Percentiles rank a stretch among this genome's conserved stretches.
These are phyloP conservation scores for Mallotus repandus DNA, from an alignment of 441 rosid genomes.

Conservation along the genomic window DNA sequence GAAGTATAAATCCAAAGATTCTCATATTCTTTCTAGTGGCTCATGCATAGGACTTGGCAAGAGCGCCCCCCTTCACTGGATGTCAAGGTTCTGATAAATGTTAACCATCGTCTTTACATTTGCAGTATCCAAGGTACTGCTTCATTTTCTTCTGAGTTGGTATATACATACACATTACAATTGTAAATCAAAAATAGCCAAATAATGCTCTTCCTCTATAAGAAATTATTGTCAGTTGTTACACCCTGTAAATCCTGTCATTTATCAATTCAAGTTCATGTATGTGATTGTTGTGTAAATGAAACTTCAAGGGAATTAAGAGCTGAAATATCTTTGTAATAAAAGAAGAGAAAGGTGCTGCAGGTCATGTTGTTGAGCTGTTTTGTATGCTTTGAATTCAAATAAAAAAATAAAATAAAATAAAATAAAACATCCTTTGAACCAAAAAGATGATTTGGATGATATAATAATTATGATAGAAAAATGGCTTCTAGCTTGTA, in stretches of 20 bases:
- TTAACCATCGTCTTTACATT: not conserved
- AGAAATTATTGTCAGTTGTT: not conserved
- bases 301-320: not conserved
- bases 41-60: not conserved
- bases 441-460: not conserved
- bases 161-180: not conserved
- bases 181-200: conserved; percentile 1
- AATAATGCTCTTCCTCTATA: not conserved
- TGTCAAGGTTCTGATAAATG: not conserved
- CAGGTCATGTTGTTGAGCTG: not conserved
- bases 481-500: not conserved
- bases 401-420: no score
- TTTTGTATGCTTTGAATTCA: not conserved
- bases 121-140: not conserved
- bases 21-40: not conserved
- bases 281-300: conserved; percentile 12
- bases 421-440: not conserved
- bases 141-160: not conserved
- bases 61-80: not conserved
- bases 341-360: not conserved
- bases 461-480: not conserved
- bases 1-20: conserved; percentile 38
- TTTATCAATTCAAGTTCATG: conserved; percentile 1
- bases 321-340: conserved; percentile 4
- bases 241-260: conserved; percentile 2